phyloP scores from a whole-genome alignment of 2,329 filamentous ascomycete species.

The Pestalotiopsis sp. region DNA sequence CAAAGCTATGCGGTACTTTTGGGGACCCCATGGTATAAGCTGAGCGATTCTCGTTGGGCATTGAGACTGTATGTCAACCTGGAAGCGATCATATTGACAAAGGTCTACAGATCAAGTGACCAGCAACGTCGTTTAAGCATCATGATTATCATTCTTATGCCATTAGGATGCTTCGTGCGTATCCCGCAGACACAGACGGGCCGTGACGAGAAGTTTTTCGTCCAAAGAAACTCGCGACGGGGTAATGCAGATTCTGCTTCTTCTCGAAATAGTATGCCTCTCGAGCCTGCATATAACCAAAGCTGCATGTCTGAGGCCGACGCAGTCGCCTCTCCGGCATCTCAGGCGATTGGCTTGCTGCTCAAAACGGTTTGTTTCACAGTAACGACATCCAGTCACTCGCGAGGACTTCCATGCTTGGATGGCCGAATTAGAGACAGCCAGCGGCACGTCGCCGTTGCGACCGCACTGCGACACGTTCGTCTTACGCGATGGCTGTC shows the following conservation, averaged over 20 bases:
- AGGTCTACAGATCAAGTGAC: not conserved
- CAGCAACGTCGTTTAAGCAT: not conserved
- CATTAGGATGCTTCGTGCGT: not conserved
- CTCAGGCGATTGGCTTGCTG: conserved; percentile 4
- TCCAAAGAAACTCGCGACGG: not conserved
- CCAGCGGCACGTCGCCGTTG: not conserved
- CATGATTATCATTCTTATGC: not conserved
- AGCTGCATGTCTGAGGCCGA: not conserved
- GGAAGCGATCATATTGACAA: not conserved
- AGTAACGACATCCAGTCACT: not conserved
- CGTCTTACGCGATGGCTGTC: not conserved
- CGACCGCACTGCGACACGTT: not conserved
- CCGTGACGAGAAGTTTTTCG: not conserved
- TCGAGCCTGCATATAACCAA: not conserved
- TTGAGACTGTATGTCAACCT: not conserved
- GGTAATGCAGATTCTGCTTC: not conserved
- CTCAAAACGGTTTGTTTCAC: not conserved
- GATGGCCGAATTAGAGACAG: not conserved
- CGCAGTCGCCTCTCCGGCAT: not conserved
- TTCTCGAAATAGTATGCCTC: not conserved
- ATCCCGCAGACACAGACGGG: not conserved
- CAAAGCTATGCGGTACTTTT: not conserved
- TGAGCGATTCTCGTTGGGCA: not conserved
- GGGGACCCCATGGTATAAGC: not conserved
- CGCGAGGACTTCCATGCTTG: not conserved